Evolutionary conservation across 2,329 filamentous ascomycete genomes (phyloP), one percentile per base, ranked within the genome.

Genomic region (Fusarium sp.): DNA sequence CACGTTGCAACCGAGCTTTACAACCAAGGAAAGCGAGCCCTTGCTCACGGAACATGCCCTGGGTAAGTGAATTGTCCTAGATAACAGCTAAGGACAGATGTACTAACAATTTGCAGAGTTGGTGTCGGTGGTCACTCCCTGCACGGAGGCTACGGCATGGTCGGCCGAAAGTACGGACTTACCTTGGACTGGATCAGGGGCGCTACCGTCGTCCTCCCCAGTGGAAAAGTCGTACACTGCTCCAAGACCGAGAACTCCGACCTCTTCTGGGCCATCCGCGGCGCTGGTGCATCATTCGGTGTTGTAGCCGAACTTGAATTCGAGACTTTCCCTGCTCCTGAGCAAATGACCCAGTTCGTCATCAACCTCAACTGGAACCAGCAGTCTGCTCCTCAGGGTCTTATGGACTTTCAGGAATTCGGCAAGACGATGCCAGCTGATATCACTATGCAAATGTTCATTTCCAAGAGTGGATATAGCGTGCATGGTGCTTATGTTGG

Each of bases 1-100:
- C 81, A 84, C 21, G 78, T 85, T 3, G 82, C 82, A 0, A 77
- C 69, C 6, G 78, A 82, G 71, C 75, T 85, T 1, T 80, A 77
- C 50, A 73, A 75, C 31, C 81, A 83, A 50, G 82, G 81, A 2
- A 76, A 70, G 71, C 80, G 74, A 6, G 84, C 82, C 7, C 77
- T 87, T 8, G 78, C 82, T 38, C 84, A 87, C 58, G 85, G 85
- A 29, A 86, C 84, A 8, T 87, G 85, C 68, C 84, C 85, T 3
- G 83, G 80, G 84, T 84, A 69, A 76, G 80, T 63, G 1, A 8
- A 8, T 12, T 16, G 15, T n/a, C 15, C 3, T 9, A 7, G 20
- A 20, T 21, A 8, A 37, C 18, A 2, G 9, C 6, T 9, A 1
- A 16, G 8, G 20, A 8, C 3, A 18, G 38, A 1, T 4, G 13